A percentile compares a stretch with the other conserved stretches of the same genome.
Evolutionary conservation across 192 early-diverging fungal species (phyloP).

Genomic region (Backusella morwellensis): DNA sequence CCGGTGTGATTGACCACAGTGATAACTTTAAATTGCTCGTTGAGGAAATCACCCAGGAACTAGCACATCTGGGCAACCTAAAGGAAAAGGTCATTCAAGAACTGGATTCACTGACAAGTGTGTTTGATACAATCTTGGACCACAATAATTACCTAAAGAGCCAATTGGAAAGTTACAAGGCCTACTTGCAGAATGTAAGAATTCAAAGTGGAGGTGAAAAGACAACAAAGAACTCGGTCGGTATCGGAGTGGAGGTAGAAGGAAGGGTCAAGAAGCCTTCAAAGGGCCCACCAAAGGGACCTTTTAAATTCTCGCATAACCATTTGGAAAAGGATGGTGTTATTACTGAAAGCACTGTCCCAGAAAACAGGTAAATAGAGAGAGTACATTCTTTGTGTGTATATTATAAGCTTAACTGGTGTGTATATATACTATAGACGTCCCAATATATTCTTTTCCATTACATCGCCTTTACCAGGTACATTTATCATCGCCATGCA

Average conservation of each 20-base stretch:
- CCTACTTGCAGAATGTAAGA: slow-evolving; percentile 92
- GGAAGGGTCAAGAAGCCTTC: slow-evolving; percentile 46
- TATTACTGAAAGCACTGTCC: slow-evolving; percentile 89
- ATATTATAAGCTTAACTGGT: not conserved
- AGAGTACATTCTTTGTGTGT: not conserved
- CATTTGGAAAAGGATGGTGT: slow-evolving; percentile 90
- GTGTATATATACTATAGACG: slow-evolving; percentile 41
- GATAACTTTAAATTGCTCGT: slow-evolving; percentile 82
- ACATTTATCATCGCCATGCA: slow-evolving; percentile 89
- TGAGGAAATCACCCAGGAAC: slow-evolving; percentile 87
- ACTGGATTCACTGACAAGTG: slow-evolving; percentile 70
- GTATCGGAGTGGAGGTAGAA: slow-evolving; percentile 64
- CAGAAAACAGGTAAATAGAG: slow-evolving; percentile 70
- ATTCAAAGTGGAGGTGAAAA: slow-evolving; percentile 55
- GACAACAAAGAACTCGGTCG: slow-evolving; percentile 44
- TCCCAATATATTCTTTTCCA: slow-evolving; percentile 86
- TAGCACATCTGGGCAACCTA: slow-evolving; percentile 88
- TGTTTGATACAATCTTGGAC: slow-evolving; percentile 91
- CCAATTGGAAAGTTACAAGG: slow-evolving; percentile 93
- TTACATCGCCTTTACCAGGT: slow-evolving; percentile 83
- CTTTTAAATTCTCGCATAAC: slow-evolving; percentile 80
- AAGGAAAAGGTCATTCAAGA: slow-evolving; percentile 87
- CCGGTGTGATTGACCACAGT: slow-evolving; percentile 65
- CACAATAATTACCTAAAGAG: slow-evolving; percentile 90
- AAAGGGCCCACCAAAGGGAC: slow-evolving; percentile 43